These are phyloP conservation scores for Fusarium veterinarium DNA, from an alignment of 2,329 filamentous ascomycete species.

Conservation along the genomic window DNA sequence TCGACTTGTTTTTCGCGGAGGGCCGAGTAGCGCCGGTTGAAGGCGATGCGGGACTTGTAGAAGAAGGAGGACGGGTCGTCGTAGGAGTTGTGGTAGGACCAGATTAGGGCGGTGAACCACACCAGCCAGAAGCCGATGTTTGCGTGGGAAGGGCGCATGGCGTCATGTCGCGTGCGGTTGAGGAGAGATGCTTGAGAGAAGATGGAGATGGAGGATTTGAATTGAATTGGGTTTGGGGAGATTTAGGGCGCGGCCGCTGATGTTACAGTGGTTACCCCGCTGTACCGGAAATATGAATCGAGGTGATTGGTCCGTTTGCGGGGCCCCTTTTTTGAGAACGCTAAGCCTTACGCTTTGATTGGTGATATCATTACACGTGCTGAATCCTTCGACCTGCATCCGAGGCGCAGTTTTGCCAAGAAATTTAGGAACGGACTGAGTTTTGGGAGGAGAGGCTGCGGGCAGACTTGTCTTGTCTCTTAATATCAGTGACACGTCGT, in stretches of 20 bases:
- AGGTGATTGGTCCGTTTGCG: not conserved
- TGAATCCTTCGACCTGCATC: not conserved
- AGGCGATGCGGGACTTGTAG: constrained; percentile 46
- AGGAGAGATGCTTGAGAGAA: not conserved
- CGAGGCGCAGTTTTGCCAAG: not conserved
- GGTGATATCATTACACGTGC: not conserved
- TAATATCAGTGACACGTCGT: too few relatives aligned
- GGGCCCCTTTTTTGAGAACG: not conserved
- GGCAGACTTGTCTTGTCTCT: too few relatives aligned
- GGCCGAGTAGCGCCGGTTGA: constrained; percentile 44
- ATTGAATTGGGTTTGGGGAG: too few relatives aligned
- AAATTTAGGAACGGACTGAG: too few relatives aligned
- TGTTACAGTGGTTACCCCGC: constrained; percentile 8
- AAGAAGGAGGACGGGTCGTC: constrained; percentile 52
- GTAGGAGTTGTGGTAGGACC: constrained; percentile 47
- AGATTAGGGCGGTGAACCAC: constrained; percentile 45
- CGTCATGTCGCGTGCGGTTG: constrained; percentile 21
- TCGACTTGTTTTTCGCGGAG: constrained; percentile 44
- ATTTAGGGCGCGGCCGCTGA: not conserved
- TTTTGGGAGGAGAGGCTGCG: too few relatives aligned
- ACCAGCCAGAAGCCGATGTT: constrained; percentile 49
- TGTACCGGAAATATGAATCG: not conserved
- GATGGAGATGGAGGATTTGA: not conserved
- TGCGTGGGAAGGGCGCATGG: constrained; percentile 45
- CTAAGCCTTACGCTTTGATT: constrained; percentile 11